Percentiles rank a stretch among this genome's conserved stretches.
These are phyloP conservation scores for Isochrysis galbana DNA, from an alignment of 78 protist species.

Conservation along the genomic window DNA sequence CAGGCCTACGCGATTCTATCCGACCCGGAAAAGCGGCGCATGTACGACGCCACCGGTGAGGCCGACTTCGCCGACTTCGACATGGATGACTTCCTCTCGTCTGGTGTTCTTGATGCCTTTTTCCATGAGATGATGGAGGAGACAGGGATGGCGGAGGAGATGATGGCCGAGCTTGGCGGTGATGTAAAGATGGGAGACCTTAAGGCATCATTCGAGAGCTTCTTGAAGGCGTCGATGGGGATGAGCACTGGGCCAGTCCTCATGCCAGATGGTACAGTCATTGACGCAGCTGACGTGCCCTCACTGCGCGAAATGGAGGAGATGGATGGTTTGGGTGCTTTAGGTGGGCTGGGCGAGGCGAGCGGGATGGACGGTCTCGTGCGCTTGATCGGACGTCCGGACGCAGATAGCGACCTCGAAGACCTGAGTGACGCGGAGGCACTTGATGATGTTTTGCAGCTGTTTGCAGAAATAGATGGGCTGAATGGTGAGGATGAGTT, in stretches of 20 bases:
- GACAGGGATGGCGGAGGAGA: background rate
- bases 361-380: background rate
- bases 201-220: background rate
- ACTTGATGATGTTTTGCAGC: no score
- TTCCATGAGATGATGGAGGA: background rate
- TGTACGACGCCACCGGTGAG: slow-evolving; percentile 74
- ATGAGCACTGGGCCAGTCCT: background rate
- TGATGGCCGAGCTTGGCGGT: background rate
- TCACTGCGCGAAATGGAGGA: background rate
- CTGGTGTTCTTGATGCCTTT: background rate
- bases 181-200: background rate
- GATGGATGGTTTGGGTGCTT: background rate
- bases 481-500: no score
- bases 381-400: background rate
- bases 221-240: slow-evolving; percentile 2
- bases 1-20: slow-evolving; percentile 90
- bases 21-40: slow-evolving; percentile 78
- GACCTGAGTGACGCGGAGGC: no score
- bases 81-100: background rate
- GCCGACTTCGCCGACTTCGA: background rate
- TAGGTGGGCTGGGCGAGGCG: background rate
- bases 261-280: background rate
- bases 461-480: no score
- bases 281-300: background rate
- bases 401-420: no score